Evolutionary conservation across 139 green algal genomes (phyloP), one percentile per base, ranked within the genome.

Genomic region (Parachlorella kessleri): DNA sequence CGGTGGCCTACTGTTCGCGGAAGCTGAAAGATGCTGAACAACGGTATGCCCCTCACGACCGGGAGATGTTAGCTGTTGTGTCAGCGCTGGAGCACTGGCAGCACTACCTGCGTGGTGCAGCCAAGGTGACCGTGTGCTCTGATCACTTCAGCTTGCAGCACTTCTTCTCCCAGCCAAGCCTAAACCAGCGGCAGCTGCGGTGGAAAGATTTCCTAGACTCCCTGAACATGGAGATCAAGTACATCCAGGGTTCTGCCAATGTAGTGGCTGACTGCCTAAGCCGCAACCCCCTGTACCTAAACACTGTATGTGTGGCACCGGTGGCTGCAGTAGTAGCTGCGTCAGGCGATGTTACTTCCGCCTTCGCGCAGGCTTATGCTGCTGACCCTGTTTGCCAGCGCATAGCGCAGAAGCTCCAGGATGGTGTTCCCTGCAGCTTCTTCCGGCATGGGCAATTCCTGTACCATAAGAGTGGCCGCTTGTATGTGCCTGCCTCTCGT

Each of bases 11-110:
- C 26, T 10, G 75, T 0, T 87, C 70, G 4, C 21, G 30, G 0
- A 87, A 85, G 54, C 77, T 91, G 3, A 72, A 5, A 24, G 7
- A 32, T 23, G 77, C 86, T 38, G 76, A 93, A 63, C 36, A 18
- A 1, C 85, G 85, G 35, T 94, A 93, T 70, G 41, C 73, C 0
- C 80, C 75, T 18, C 59, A 41, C 24, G 88, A 91, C 14, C 81
- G 84, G 10, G 85, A 92, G 32, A 59, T 89, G 40, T 48, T 91
- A 1, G 90, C 70, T n/a, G 68, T 91, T 23, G 66, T 87, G 3
- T 30, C 80, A 10, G 73, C 77, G 0, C 28, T 87, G 1, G 48
- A 74, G 6, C 1, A 83, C 23, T 91, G 84, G 87, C 39, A 83
- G 5, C 75, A 74, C 41, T 90, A 88, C 33, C 53, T 91, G 0